Evolutionary conservation across 306 rosid species (phyloP), one percentile per base, ranked within the genome.

Genomic region (Corylus heterophylla): DNA sequence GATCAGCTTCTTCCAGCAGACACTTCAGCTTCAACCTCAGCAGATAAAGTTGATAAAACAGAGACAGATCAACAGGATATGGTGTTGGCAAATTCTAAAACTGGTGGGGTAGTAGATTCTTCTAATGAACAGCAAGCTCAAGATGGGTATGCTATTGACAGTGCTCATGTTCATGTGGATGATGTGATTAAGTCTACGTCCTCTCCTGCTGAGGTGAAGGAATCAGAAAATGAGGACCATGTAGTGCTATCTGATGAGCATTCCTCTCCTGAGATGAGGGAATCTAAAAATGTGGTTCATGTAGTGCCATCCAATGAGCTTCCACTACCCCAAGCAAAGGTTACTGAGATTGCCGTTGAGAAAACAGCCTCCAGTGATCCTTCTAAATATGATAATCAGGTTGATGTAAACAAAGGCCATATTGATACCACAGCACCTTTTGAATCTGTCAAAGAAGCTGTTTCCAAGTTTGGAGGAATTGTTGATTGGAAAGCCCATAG

Each of bases 401-500:
- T 56, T 77, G 84, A 85, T 74, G 78, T 56, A 52, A 89, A 78
- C 87, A 91, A 89, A 85, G 88, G 89, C 74, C 78, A 83, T 71
- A 92, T 96, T 74, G 98, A 96, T 87, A 91, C 99, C 29, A 78
- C 93, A n/a, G 83, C 97, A 69, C 99, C 99, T 39, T 89, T 96
- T 83, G 98, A 96, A 81, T 96, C 99, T 71, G 99, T 96, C 79
- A 93, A 96, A 86, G 97, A 89, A 86, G 99, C 97, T 71, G 99
- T 96, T 81, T 91, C 99, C 63, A 96, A 91, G 83, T 93, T 89
- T 85, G 99, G 99, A 82, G 98, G 98, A 74, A 96, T 93, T 89
- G 96, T 93, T 76, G 98, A 96, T 83, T 96, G 99, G 99, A 96
- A 96, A 87, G 98, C 98, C 71, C 99, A 96, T 75, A 90, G 87